These are phyloP conservation scores for Dionaea muscipula DNA, from an alignment of 179 eudicot genomes.

Conservation along the genomic window DNA sequence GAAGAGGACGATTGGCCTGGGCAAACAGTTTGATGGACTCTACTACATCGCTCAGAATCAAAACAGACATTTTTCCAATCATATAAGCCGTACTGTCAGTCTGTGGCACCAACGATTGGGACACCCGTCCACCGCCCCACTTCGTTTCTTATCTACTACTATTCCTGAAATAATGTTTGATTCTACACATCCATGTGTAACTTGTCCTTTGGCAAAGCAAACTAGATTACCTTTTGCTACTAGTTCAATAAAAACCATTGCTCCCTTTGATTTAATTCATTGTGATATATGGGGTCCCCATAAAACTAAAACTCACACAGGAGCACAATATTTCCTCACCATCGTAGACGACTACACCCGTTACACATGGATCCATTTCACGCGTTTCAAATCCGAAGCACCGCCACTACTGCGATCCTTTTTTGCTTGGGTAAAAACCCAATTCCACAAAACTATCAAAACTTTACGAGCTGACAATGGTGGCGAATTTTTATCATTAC, in stretches of 20 bases:
- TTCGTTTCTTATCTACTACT: too few relatives aligned
- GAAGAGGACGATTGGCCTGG: neutral
- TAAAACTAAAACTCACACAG: neutral
- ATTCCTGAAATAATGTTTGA: too few relatives aligned
- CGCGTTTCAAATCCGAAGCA: neutral
- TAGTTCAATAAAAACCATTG: neutral
- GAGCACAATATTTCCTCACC: neutral
- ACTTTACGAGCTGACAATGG: neutral
- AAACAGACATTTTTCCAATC: too few relatives aligned
- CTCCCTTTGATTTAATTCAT: neutral
- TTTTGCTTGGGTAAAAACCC: neutral
- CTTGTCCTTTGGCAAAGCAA: neutral
- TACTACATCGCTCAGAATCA: too few relatives aligned
- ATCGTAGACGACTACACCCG: slow-evolving; percentile 1
- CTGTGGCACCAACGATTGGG: too few relatives aligned
- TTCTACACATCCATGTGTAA: neutral
- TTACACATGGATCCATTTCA: neutral
- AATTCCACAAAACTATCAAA: neutral
- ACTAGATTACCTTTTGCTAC: neutral
- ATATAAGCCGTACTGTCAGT: too few relatives aligned
- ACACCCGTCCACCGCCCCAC: too few relatives aligned
- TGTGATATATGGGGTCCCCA: slow-evolving; percentile 3
- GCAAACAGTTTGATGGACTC: too few relatives aligned
- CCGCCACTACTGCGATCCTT: neutral
- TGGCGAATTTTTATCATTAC: neutral